Percentiles rank a stretch among this genome's conserved stretches.
phyloP scores from a whole-genome alignment of 2,329 filamentous ascomycete species.

The Neophaeococcomyces mojaviensis region DNA sequence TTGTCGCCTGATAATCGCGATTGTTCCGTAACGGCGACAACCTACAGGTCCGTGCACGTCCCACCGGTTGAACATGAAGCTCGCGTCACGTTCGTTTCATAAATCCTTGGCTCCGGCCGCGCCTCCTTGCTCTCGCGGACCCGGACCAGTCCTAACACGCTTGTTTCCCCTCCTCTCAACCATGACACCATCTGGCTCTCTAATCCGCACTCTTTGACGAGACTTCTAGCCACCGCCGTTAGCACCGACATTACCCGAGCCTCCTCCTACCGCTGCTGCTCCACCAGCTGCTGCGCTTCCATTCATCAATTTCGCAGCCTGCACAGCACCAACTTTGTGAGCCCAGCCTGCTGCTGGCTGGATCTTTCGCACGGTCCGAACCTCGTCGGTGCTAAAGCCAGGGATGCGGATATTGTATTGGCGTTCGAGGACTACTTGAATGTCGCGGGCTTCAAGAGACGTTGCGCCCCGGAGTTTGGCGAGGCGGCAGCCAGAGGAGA shows the following conservation, averaged over 20 bases:
- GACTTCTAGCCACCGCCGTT: constrained; percentile 3
- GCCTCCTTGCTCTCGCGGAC: no score
- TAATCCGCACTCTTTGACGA: not conserved
- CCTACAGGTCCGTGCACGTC: no score
- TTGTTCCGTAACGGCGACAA: no score
- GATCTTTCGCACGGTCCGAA: constrained; percentile 88
- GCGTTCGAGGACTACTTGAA: constrained; percentile 74
- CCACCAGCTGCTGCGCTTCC: constrained; percentile 9
- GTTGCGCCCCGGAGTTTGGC: constrained; percentile 89
- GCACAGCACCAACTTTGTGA: constrained; percentile 92
- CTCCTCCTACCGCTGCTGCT: not conserved
- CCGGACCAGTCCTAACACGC: not conserved
- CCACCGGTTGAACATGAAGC: no score
- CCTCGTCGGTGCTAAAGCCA: constrained; percentile 87
- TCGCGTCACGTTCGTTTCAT: no score
- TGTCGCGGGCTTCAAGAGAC: constrained; percentile 79
- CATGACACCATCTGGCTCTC: not conserved
- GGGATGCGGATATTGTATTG: constrained; percentile 89
- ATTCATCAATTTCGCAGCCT: constrained; percentile 42
- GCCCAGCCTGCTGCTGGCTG: constrained; percentile 85
- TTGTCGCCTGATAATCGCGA: no score
- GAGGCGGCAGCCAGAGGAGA: constrained; percentile 78
- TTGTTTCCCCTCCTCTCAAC: not conserved
- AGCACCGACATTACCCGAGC: not conserved
- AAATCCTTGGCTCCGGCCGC: no score